These are phyloP conservation scores for Lichtheimia corymbifera DNA, from an alignment of 371 early-diverging fungal species.

Conservation along the genomic window DNA sequence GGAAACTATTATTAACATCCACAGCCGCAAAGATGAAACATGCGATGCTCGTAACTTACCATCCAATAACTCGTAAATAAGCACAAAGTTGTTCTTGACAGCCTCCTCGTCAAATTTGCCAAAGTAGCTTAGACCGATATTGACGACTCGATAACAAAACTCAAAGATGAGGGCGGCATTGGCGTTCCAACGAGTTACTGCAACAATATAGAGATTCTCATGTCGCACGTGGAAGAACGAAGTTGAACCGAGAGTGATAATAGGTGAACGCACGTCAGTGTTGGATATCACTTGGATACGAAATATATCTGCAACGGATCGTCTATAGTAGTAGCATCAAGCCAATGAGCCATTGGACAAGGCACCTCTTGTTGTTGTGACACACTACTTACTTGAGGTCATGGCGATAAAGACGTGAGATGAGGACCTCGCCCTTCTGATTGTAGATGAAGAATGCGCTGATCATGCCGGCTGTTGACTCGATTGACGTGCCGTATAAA, in stretches of 20 bases:
- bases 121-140: slow-evolving; percentile 82
- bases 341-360: too few species aligned
- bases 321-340: slow-evolving; percentile 52
- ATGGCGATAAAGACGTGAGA: slow-evolving; percentile 91
- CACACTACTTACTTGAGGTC: slow-evolving; percentile 82
- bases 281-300: slow-evolving; percentile 96
- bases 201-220: slow-evolving; percentile 88
- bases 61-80: slow-evolving; percentile 90
- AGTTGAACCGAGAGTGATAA: slow-evolving; percentile 85
- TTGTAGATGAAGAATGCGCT: slow-evolving; percentile 93
- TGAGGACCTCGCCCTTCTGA: slow-evolving; percentile 97
- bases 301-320: slow-evolving; percentile 93
- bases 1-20: too few species aligned
- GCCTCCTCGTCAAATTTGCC: slow-evolving; percentile 88
- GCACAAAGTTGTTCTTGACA: slow-evolving; percentile 88
- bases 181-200: slow-evolving; percentile 81
- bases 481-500: too few species aligned
- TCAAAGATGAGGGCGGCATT: slow-evolving; percentile 87
- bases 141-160: slow-evolving; percentile 78
- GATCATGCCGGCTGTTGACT: slow-evolving; percentile 56
- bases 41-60: slow-evolving; percentile 48
- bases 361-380: neutral
- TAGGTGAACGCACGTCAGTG: slow-evolving; percentile 88
- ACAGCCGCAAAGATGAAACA: neutral
- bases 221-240: slow-evolving; percentile 89